Evolutionary conservation across 441 rosid species (phyloP).

Genomic region (Erodium chrysanthum): DNA sequence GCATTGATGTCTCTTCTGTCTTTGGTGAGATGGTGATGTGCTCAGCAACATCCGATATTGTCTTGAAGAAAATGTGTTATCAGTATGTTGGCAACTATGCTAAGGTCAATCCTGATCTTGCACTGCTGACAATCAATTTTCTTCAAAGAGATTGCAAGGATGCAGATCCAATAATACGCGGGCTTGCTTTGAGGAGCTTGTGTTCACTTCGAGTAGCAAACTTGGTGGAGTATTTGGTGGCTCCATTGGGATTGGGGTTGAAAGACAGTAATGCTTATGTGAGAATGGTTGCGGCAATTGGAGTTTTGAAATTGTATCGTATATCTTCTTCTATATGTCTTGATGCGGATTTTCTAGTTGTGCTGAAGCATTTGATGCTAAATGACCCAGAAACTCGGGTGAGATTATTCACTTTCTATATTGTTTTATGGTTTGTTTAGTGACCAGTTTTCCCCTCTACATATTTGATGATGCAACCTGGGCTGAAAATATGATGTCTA

Average conservation of each 20-base stretch:
- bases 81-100: conserved; percentile 97
- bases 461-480: not conserved
- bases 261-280: conserved; percentile 78
- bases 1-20: conserved; percentile 84
- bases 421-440: not conserved
- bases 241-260: conserved; percentile 70
- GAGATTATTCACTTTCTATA: conserved; percentile 11
- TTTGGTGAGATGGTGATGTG: conserved; percentile 99
- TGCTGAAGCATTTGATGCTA: conserved; percentile 71
- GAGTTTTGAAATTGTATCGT: conserved; percentile 79
- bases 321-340: conserved; percentile 66
- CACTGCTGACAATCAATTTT: conserved; percentile 80
- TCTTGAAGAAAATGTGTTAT: conserved; percentile 94
- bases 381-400: conserved; percentile 79
- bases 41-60: conserved; percentile 89
- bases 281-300: conserved; percentile 72
- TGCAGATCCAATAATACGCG: conserved; percentile 91
- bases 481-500: not conserved
- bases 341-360: conserved; percentile 70
- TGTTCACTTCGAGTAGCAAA: conserved; percentile 72
- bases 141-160: conserved; percentile 96
- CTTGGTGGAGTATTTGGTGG: conserved; percentile 88
- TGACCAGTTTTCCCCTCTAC: not conserved
- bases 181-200: conserved; percentile 80
- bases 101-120: conserved; percentile 85